Percentiles rank a stretch among this genome's conserved stretches.
phyloP scores from a whole-genome alignment of 1,284 basidiomycete species.

The Cystobasidium sp. region DNA sequence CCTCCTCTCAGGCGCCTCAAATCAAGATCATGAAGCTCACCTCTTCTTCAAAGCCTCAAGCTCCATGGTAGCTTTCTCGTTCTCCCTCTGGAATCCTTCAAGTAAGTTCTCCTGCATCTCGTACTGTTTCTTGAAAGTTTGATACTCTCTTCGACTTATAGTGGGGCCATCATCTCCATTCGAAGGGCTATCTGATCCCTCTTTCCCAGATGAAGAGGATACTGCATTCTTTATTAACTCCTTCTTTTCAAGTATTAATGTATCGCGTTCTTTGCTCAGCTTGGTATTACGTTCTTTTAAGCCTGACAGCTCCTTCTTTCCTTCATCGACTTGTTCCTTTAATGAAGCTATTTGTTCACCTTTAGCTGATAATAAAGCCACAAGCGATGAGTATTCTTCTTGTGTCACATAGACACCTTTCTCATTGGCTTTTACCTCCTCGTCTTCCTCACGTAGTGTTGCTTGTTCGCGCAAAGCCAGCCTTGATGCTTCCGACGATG shows the following conservation, averaged over 20 bases:
- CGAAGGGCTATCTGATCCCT: background rate
- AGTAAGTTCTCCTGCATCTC: constrained; percentile 44
- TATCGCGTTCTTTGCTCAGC: constrained; percentile 23
- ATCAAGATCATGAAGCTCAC: background rate
- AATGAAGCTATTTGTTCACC: constrained; percentile 27
- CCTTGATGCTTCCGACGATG: constrained; percentile 2
- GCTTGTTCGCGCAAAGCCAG: background rate
- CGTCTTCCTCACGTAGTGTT: background rate
- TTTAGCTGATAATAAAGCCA: constrained; percentile 32
- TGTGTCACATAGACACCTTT: constrained; percentile 27
- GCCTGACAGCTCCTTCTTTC: background rate
- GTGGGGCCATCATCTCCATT: background rate
- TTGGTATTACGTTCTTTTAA: background rate
- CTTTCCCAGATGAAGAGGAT: constrained; percentile 1
- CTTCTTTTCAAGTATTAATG: constrained; percentile 24
- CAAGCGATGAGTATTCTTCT: constrained; percentile 36
- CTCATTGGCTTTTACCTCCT: background rate
- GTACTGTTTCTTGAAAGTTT: constrained; percentile 42
- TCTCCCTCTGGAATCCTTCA: constrained; percentile 42
- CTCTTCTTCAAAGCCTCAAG: constrained; percentile 37
- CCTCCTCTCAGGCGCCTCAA: background rate
- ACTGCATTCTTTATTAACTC: background rate
- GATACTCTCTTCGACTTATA: constrained; percentile 6
- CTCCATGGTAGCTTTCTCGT: constrained; percentile 41
- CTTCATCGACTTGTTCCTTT: constrained; percentile 15